These are phyloP conservation scores for Fusarium lateritium DNA, from an alignment of 2,329 filamentous ascomycete genomes.

Conservation along the genomic window DNA sequence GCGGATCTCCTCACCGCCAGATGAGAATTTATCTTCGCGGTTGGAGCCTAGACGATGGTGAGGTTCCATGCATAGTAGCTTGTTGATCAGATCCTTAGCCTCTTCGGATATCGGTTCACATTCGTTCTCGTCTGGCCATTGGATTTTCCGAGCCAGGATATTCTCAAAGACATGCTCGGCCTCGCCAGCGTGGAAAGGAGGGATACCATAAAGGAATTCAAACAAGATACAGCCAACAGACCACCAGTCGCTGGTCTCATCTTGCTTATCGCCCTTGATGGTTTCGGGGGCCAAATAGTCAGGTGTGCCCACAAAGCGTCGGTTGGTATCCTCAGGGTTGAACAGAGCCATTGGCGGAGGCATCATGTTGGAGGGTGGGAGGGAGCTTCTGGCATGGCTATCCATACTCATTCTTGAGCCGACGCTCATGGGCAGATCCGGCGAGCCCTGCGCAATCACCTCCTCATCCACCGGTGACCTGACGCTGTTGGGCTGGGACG, in stretches of 20 bases:
- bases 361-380: constrained; percentile 77
- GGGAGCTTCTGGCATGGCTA: constrained; percentile 52
- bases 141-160: constrained; percentile 89
- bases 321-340: constrained; percentile 92
- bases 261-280: constrained; percentile 93
- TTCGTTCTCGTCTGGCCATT: constrained; percentile 90
- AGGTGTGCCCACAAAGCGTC: constrained; percentile 95
- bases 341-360: constrained; percentile 95
- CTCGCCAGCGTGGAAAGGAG: constrained; percentile 91
- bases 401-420: constrained; percentile 53
- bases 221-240: constrained; percentile 99
- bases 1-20: constrained; percentile 92
- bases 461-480: constrained; percentile 82
- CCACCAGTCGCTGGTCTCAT: constrained; percentile 99
- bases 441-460: constrained; percentile 80
- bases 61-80: constrained; percentile 87
- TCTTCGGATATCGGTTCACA: constrained; percentile 82
- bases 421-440: constrained; percentile 74
- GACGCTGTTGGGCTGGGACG: constrained; percentile 61
- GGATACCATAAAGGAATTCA: constrained; percentile 93
- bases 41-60: constrained; percentile 88
- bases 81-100: constrained; percentile 95
- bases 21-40: constrained; percentile 83
- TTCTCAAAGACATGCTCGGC: constrained; percentile 98
- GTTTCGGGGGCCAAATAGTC: constrained; percentile 98